These are phyloP conservation scores for Niveomyces coronatus DNA, from an alignment of 2,329 filamentous ascomycete species.

Conservation along the genomic window DNA sequence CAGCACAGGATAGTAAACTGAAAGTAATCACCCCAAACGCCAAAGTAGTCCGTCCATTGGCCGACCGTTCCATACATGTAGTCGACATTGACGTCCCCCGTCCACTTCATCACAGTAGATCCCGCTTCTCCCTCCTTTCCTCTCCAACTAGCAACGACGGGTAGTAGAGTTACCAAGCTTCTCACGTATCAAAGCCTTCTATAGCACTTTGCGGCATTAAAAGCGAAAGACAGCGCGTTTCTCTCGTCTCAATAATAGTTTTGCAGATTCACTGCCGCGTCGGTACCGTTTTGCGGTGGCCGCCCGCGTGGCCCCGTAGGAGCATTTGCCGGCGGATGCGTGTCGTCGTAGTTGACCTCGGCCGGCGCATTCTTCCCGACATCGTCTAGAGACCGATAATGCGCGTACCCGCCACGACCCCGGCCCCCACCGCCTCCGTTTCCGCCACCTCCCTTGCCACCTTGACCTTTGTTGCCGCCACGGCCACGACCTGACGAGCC, in stretches of 20 bases:
- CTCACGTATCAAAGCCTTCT: too few relatives aligned
- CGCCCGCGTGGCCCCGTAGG: constrained; percentile 14
- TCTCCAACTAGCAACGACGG: too few relatives aligned
- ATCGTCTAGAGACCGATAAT: constrained; percentile 61
- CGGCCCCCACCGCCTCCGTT: constrained; percentile 33
- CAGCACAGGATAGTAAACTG: too few relatives aligned
- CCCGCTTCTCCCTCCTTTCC: too few relatives aligned
- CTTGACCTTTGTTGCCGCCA: constrained; percentile 28
- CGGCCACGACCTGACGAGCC: constrained; percentile 14
- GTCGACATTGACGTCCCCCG: too few relatives aligned
- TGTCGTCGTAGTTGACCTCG: constrained; percentile 40
- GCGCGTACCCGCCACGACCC: constrained; percentile 38
- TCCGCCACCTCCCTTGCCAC: constrained; percentile 26
- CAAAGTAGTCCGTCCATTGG: too few relatives aligned
- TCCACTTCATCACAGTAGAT: too few relatives aligned
- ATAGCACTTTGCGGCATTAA: too few relatives aligned
- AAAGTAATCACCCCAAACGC: too few relatives aligned
- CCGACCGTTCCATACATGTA: too few relatives aligned
- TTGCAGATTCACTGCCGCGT: constrained; percentile 25
- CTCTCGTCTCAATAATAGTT: constrained; percentile 26
- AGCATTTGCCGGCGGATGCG: constrained; percentile 18
- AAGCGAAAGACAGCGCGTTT: too few relatives aligned
- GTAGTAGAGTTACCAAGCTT: too few relatives aligned
- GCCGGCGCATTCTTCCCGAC: constrained; percentile 39
- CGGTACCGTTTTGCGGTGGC: constrained; percentile 5